Evolutionary conservation across 2,329 filamentous ascomycete species (phyloP).

Genomic region (Arthrinium phaeospermum): DNA sequence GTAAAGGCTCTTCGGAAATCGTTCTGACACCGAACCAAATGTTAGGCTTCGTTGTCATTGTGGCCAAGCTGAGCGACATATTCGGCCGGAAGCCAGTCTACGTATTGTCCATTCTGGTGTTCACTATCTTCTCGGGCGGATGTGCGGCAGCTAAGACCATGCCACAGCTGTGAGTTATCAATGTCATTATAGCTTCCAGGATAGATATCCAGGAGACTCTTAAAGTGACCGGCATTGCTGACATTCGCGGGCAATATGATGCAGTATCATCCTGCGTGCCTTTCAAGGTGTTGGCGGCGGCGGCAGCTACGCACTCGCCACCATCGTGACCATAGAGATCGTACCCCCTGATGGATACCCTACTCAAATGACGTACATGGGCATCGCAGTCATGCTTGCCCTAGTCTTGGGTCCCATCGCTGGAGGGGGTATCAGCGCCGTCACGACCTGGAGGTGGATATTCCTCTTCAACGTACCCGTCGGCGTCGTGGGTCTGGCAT

Average conservation of each 20-base stretch:
- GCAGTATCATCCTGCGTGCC: constrained; percentile 29
- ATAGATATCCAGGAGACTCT: neutral
- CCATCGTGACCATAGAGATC: constrained; percentile 18
- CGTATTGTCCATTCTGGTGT: constrained; percentile 12
- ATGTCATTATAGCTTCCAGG: constrained; percentile 20
- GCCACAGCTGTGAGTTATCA: constrained; percentile 24
- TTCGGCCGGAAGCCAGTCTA: constrained; percentile 25
- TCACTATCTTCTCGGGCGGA: constrained; percentile 24
- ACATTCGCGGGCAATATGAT: constrained; percentile 18
- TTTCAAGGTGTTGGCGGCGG: constrained; percentile 30
- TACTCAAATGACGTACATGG: neutral
- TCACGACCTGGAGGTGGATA: constrained; percentile 4
- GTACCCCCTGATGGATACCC: constrained; percentile 21
- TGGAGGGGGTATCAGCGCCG: neutral
- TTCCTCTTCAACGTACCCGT: constrained; percentile 3
- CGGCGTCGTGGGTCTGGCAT: neutral
- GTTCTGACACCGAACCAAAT: neutral
- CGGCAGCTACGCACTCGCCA: constrained; percentile 26
- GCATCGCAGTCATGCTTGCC: neutral
- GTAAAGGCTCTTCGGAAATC: no score
- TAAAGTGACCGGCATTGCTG: neutral
- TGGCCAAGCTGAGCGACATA: constrained; percentile 26
- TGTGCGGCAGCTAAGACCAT: constrained; percentile 26
- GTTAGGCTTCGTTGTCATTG: constrained; percentile 24
- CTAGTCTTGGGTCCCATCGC: neutral